Percentiles rank a stretch among this genome's conserved stretches.
These are phyloP conservation scores for Blastobotrys muscicola DNA, from an alignment of 805 yeast species.

Conservation along the genomic window DNA sequence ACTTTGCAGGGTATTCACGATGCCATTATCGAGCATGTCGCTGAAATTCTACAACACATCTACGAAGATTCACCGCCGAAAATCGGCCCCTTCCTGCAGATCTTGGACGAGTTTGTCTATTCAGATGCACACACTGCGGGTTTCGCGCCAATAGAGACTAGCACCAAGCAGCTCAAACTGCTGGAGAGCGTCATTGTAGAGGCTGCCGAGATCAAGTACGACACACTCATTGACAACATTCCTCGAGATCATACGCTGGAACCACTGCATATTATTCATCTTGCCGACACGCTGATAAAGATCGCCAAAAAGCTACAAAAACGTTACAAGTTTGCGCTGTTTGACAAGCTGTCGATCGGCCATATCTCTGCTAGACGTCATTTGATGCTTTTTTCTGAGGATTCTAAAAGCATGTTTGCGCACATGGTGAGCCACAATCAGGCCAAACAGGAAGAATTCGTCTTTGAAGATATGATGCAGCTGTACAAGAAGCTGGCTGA, in stretches of 20 bases:
- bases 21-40: slow-evolving; percentile 38
- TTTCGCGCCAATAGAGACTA: slow-evolving; percentile 29
- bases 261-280: slow-evolving; percentile 45
- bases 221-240: slow-evolving; percentile 35
- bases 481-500: slow-evolving; percentile 46
- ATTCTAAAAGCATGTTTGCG: slow-evolving; percentile 27
- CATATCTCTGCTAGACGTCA: slow-evolving; percentile 25
- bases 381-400: slow-evolving; percentile 24
- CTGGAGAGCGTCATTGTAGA: slow-evolving; percentile 24
- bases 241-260: slow-evolving; percentile 51
- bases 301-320: slow-evolving; percentile 46
- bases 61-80: slow-evolving; percentile 44
- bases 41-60: slow-evolving; percentile 29
- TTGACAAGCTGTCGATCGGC: slow-evolving; percentile 48
- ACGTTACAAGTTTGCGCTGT: slow-evolving; percentile 49
- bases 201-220: slow-evolving; percentile 38
- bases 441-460: slow-evolving; percentile 17
- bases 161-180: slow-evolving; percentile 36
- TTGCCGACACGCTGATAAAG: slow-evolving; percentile 44
- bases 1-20: slow-evolving; percentile 39
- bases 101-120: slow-evolving; percentile 43
- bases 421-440: slow-evolving; percentile 20
- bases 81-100: slow-evolving; percentile 42
- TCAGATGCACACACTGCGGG: slow-evolving; percentile 36
- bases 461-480: slow-evolving; percentile 49